Conservation (phyloP, 2,329 filamentous ascomycete genomes). For the Fusarium sp. region DNA sequence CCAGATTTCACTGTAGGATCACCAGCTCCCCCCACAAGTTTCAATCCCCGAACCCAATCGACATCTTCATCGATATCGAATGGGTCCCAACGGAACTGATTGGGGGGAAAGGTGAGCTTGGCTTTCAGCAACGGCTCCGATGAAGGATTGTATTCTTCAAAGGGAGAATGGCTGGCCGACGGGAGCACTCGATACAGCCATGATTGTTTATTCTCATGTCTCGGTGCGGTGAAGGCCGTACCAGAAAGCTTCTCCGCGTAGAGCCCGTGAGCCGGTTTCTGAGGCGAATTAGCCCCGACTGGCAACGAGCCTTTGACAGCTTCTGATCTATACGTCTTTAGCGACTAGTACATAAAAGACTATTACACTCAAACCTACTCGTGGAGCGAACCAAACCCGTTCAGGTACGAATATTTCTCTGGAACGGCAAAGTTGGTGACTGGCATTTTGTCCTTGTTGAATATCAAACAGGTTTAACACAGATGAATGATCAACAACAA, state of each 20-base stretch:
- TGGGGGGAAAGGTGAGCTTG: constrained; percentile 62
- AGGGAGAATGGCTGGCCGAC: constrained; percentile 68
- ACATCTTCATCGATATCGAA: constrained; percentile 75
- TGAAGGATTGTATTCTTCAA: constrained; percentile 33
- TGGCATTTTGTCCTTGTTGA: constrained; percentile 20
- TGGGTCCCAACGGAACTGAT: constrained; percentile 84
- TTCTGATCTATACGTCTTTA: constrained; percentile 67
- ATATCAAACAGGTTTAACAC: neutral
- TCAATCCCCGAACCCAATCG: constrained; percentile 67
- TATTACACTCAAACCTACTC: constrained; percentile 65
- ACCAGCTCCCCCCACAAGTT: constrained; percentile 80
- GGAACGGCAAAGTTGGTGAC: constrained; percentile 33
- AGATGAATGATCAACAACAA: too few species aligned
- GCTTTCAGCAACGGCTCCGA: constrained; percentile 35
- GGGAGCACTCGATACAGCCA: constrained; percentile 78
- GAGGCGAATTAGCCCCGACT: constrained; percentile 80
- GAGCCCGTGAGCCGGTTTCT: constrained; percentile 79
- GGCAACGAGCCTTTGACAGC: constrained; percentile 79
- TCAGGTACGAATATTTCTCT: constrained; percentile 77
- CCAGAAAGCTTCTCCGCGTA: constrained; percentile 84
- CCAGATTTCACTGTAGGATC: constrained; percentile 83
- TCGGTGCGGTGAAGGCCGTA: constrained; percentile 75
- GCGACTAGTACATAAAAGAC: rapidly evolving
- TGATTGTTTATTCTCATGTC: constrained; percentile 74
- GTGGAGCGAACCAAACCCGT: constrained; percentile 80